These are phyloP conservation scores for Musa itinerans DNA, from an alignment of 176 grass and related monocot genomes.

Conservation along the genomic window DNA sequence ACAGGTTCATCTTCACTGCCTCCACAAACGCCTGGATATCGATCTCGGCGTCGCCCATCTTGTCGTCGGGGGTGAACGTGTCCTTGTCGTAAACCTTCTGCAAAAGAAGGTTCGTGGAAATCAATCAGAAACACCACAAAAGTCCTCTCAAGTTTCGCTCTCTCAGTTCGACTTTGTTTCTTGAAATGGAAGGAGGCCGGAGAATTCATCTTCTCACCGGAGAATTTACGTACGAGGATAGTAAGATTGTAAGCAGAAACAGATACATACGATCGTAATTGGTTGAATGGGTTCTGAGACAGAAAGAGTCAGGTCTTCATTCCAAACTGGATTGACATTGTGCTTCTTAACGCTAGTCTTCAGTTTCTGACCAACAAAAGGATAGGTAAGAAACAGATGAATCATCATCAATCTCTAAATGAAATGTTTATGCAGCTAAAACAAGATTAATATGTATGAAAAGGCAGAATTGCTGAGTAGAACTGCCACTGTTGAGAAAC, in stretches of 20 bases:
- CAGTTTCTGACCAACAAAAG: conserved; percentile 35
- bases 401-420: background rate
- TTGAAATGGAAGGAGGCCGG: no score
- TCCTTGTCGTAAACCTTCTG: conserved; percentile 56
- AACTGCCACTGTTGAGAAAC: no score
- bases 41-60: conserved; percentile 56
- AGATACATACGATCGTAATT: conserved; percentile 42
- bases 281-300: conserved; percentile 27
- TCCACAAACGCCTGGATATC: conserved; percentile 27
- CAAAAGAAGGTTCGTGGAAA: background rate
- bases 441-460: no score
- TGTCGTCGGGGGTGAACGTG: conserved; percentile 50
- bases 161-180: no score
- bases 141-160: no score
- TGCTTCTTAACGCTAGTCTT: conserved; percentile 66
- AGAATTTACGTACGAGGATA: background rate
- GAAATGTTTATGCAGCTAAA: background rate
- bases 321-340: conserved; percentile 58
- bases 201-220: no score
- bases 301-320: conserved; percentile 48
- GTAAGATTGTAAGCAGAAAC: background rate
- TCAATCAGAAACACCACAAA: no score
- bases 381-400: background rate
- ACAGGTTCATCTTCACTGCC: conserved; percentile 12
- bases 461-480: no score